Evolutionary conservation across 495 filamentous ascomycete genomes (phyloP), one percentile per base, ranked within the genome.

Genomic region (Aspergillus nidulans): DNA sequence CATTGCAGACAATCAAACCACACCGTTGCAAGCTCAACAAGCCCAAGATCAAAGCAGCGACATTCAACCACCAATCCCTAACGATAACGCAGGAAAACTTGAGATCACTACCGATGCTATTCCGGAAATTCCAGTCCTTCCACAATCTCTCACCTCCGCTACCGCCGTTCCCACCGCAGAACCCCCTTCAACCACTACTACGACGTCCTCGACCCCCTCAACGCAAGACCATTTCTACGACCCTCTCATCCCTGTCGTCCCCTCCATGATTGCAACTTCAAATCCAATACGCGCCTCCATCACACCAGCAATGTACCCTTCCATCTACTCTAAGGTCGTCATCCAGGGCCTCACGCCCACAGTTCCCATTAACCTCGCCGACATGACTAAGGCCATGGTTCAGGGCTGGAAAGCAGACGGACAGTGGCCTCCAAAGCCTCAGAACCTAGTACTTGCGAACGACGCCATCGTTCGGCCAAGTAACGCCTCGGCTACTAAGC

Each of bases 341-440:
- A 61, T 89, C 4, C 84, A 94, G 60, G 78, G 78, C 16, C 79
- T 90, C 55, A 86, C 89, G 1, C 92, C 94, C 0, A 83, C 83
- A 1, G 83, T 95, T 9, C 94, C 94, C 15, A 85, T 98, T 55
- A 96, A 96, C 61, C 81, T 98, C 6, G 68, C 77, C 30, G 88
- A 95, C 62, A 80, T 97, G 64, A 83, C 86, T 20, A 78, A 83
- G n/a, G 81, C 88, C 25, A 85, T 92, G 61, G 91, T 97, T 2
- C 80, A 86, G 38, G 94, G 94, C 28, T 97, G 94, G 94, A 92
- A 95, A 68, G 79, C 87, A 40, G 91, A 95, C 63, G 94, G 91
- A 18, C 87, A 95, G 64, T 98, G 94, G 94, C 94, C 94, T 1
- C 90, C 92, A 18, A 87, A 85, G 52, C 67, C 71, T 16, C 59